phyloP scores from a whole-genome alignment of 257 asterid genomes.

The Gentiana macrophylla region DNA sequence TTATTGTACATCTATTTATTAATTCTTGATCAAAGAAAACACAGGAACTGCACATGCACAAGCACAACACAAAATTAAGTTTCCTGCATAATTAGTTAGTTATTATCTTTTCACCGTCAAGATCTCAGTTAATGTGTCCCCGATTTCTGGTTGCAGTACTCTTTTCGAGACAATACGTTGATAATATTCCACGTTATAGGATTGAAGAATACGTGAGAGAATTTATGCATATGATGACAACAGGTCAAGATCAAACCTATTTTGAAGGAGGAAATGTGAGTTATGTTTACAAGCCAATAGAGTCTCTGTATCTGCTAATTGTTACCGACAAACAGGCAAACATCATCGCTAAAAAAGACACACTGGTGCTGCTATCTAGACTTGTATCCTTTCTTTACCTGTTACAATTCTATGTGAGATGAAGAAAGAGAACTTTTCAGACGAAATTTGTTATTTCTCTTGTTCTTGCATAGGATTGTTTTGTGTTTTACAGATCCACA shows the following conservation, averaged over 20 bases:
- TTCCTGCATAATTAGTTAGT: too few species aligned
- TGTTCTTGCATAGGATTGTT: too few species aligned
- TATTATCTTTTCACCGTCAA: too few species aligned
- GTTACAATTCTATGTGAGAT: neutral
- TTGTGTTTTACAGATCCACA: too few species aligned
- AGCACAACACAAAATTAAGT: too few species aligned
- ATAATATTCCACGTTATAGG: slow-evolving; percentile 76
- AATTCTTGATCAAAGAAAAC: too few species aligned
- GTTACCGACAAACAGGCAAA: slow-evolving; percentile 95
- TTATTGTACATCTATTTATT: too few species aligned
- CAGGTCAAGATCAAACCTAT: slow-evolving; percentile 85
- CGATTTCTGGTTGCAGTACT: slow-evolving; percentile 43
- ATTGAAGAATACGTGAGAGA: slow-evolving; percentile 98
- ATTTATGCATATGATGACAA: slow-evolving; percentile 68
- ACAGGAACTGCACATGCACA: too few species aligned
- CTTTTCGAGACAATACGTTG: slow-evolving; percentile 93
- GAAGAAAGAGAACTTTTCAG: neutral
- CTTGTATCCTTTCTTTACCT: slow-evolving; percentile 57
- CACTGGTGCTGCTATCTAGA: slow-evolving; percentile 81
- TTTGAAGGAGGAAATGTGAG: slow-evolving; percentile 94
- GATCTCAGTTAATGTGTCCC: too few species aligned
- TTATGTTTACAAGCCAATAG: slow-evolving; percentile 89
- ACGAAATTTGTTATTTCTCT: neutral
- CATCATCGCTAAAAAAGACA: slow-evolving; percentile 88
- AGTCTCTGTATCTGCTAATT: slow-evolving; percentile 76